Evolutionary conservation across 2,329 filamentous ascomycete genomes (phyloP).

Genomic region (Fusarium poae): DNA sequence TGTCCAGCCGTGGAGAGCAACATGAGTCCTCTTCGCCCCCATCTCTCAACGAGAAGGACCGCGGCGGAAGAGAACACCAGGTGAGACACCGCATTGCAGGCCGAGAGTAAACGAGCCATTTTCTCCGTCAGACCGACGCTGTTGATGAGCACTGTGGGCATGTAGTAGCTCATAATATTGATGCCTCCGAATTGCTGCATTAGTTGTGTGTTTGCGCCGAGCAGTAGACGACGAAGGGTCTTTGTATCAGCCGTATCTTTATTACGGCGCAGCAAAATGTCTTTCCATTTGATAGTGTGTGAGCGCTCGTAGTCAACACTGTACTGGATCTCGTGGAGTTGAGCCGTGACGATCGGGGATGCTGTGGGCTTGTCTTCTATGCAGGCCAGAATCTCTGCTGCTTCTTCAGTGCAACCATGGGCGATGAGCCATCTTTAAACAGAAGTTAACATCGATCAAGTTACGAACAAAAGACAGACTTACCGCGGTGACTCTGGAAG

Average conservation of each 20-base stretch:
- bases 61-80: conserved; percentile 33
- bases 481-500: conserved; percentile 34
- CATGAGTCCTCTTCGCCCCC: conserved; percentile 34
- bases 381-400: conserved; percentile 24
- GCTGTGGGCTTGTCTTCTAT: conserved; percentile 15
- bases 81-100: conserved; percentile 54
- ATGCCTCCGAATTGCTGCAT: conserved; percentile 45
- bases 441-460: no score
- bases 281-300: conserved; percentile 13
- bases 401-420: conserved; percentile 18
- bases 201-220: conserved; percentile 59
- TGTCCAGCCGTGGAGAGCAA: conserved; percentile 32
- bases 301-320: conserved; percentile 30
- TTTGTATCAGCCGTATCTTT: conserved; percentile 26
- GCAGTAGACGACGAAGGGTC: conserved; percentile 30
- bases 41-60: conserved; percentile 20
- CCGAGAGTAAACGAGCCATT: conserved; percentile 64
- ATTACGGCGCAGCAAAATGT: conserved; percentile 5
- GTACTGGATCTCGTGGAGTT: conserved; percentile 25
- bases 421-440: conserved; percentile 35
- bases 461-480: no score
- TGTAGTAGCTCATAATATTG: conserved; percentile 40
- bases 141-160: conserved; percentile 64
- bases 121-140: conserved; percentile 63
- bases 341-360: conserved; percentile 12